These are phyloP conservation scores for Pythium dissotocum DNA, from an alignment of 352 stramenopile species.

Conservation along the genomic window DNA sequence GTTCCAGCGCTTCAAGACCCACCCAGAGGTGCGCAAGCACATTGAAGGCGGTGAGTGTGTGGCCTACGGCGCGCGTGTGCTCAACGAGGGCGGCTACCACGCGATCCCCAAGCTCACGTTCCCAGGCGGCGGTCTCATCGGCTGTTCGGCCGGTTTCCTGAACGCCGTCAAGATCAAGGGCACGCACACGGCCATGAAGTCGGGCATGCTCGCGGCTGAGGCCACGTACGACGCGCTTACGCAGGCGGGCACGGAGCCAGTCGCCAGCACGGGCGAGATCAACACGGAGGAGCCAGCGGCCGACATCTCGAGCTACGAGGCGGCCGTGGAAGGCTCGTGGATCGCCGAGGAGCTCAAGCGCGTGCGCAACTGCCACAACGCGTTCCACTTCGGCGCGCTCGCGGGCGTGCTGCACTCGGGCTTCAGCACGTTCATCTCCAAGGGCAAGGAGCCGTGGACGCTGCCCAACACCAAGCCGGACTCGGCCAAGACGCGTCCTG, in stretches of 20 bases:
- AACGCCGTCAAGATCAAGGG: slow-evolving; percentile 99
- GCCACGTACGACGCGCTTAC: slow-evolving; percentile 91
- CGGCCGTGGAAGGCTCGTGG: slow-evolving; percentile 93
- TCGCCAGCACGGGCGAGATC: slow-evolving; percentile 72
- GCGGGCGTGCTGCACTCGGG: slow-evolving; percentile 94
- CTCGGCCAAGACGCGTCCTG: slow-evolving; percentile 91
- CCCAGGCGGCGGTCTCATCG: slow-evolving; percentile 94
- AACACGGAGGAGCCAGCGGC: slow-evolving; percentile 57
- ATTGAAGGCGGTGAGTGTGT: slow-evolving; percentile 97
- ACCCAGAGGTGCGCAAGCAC: slow-evolving; percentile 92
- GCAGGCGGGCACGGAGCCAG: slow-evolving; percentile 47
- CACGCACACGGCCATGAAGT: slow-evolving; percentile 99
- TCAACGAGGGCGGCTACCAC: slow-evolving; percentile 96
- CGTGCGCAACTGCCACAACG: slow-evolving; percentile 96
- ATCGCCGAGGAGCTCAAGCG: slow-evolving; percentile 96
- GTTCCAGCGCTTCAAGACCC: slow-evolving; percentile 99
- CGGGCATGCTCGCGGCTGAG: slow-evolving; percentile 97
- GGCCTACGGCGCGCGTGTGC: slow-evolving; percentile 95
- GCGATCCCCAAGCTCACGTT: slow-evolving; percentile 99
- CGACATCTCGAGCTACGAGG: slow-evolving; percentile 87
- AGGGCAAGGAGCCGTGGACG: slow-evolving; percentile 97
- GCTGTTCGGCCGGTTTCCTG: slow-evolving; percentile 97
- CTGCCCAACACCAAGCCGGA: slow-evolving; percentile 86
- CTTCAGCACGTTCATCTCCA: slow-evolving; percentile 91
- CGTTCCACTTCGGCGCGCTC: slow-evolving; percentile 95